Evolutionary conservation across 139 green algal genomes (phyloP).

Genomic region (Chlamydomonas sphaeroides): DNA sequence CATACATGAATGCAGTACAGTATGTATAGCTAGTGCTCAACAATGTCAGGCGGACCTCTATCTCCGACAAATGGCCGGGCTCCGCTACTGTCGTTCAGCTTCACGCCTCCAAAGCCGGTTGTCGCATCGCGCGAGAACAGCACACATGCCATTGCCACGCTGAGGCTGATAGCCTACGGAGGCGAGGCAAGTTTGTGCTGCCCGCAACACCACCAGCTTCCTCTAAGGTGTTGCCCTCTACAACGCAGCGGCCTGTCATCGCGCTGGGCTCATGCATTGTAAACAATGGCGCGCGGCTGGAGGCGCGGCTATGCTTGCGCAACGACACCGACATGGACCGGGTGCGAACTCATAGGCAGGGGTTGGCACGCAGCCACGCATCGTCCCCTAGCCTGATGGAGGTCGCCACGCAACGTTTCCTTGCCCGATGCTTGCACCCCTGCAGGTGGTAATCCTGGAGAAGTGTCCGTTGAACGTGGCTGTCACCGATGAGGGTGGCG

Average conservation of each 20-base stretch:
- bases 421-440: background rate
- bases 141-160: too few relatives aligned
- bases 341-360: background rate
- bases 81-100: too few relatives aligned
- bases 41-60: too few relatives aligned
- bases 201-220: too few relatives aligned
- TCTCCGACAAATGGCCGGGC: too few relatives aligned
- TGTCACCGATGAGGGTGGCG: background rate
- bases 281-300: background rate
- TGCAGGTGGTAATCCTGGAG: slow-evolving; percentile 4
- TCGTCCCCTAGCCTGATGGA: too few relatives aligned
- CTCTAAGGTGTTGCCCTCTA: too few relatives aligned
- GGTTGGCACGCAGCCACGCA: background rate
- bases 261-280: background rate
- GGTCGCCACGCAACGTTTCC: too few relatives aligned
- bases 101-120: background rate
- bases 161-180: slow-evolving; percentile 14
- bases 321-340: slow-evolving; percentile 22
- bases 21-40: too few relatives aligned
- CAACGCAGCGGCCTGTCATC: background rate
- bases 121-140: too few relatives aligned
- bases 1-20: too few relatives aligned
- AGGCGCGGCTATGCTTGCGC: background rate
- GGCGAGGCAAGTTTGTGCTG: slow-evolving; percentile 14
- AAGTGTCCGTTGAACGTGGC: background rate